Evolutionary conservation across 2,329 filamentous ascomycete genomes (phyloP).

Genomic region (Lachnellula willkommii): DNA sequence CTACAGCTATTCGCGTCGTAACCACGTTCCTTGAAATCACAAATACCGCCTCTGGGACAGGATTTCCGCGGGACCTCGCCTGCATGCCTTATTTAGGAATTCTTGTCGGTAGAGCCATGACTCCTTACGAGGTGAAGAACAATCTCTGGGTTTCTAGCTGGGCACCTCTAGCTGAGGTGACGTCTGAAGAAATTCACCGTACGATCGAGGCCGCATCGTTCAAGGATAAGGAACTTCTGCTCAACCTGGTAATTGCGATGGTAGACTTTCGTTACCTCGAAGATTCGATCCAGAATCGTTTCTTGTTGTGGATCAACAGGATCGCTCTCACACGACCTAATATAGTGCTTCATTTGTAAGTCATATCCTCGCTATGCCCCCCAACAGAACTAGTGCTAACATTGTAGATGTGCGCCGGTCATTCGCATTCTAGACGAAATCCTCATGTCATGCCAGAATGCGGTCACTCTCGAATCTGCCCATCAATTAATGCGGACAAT

Average conservation of each 20-base stretch:
- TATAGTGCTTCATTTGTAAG: conserved; percentile 56
- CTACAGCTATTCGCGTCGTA: conserved; percentile 54
- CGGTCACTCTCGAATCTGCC: conserved; percentile 53
- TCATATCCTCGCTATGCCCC: conserved; percentile 7
- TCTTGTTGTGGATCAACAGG: conserved; percentile 54
- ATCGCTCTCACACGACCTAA: conserved; percentile 49
- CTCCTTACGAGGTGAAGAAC: conserved; percentile 56
- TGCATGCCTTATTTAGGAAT: conserved; percentile 53
- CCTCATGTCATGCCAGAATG: conserved; percentile 55
- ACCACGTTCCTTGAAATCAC: conserved; percentile 56
- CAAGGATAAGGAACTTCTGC: conserved; percentile 56
- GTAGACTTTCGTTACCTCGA: conserved; percentile 63
- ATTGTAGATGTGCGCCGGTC: conserved; percentile 49
- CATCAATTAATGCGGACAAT: conserved; percentile 56
- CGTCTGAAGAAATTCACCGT: conserved; percentile 36
- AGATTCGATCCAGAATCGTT: conserved; percentile 55
- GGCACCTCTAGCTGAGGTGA: conserved; percentile 39
- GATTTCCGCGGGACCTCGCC: conserved; percentile 28
- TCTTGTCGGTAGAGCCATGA: conserved; percentile 52
- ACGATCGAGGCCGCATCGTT: conserved; percentile 42
- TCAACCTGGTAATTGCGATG: conserved; percentile 58
- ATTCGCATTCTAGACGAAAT: conserved; percentile 56
- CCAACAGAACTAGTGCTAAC: conserved; percentile 9
- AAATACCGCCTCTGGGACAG: conserved; percentile 24
- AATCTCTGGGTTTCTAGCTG: conserved; percentile 57